phyloP scores from a whole-genome alignment of 805 yeast species.

The Cyberlindnera xylosilytica region DNA sequence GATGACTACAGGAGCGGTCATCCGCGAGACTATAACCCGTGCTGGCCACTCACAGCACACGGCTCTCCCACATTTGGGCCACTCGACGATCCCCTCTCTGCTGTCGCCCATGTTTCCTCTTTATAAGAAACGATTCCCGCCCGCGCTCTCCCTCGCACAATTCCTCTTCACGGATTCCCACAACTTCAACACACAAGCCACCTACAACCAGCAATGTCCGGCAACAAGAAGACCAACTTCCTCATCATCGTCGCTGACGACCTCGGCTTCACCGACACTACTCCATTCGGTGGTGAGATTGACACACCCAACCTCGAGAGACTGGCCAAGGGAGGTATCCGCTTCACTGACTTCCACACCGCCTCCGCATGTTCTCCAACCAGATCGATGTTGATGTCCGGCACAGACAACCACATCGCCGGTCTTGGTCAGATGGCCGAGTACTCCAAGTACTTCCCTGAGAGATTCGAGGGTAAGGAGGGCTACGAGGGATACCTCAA shows the following conservation, averaged over 20 bases:
- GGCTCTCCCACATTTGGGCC: too few species aligned
- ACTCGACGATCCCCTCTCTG: too few species aligned
- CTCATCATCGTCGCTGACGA: constrained; percentile 59
- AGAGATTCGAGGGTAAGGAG: constrained; percentile 40
- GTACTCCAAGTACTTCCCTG: constrained; percentile 35
- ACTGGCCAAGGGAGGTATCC: constrained; percentile 42
- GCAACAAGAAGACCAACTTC: constrained; percentile 36
- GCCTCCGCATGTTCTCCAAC: constrained; percentile 68
- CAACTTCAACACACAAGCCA: too few species aligned
- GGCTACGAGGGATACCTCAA: constrained; percentile 57
- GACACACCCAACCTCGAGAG: constrained; percentile 48
- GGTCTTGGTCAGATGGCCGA: constrained; percentile 60
- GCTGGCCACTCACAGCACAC: too few species aligned
- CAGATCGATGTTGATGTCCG: constrained; percentile 56
- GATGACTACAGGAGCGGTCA: too few species aligned
- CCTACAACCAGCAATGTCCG: too few species aligned
- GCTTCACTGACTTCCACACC: constrained; percentile 58
- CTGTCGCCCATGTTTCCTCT: too few species aligned
- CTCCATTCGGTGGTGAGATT: constrained; percentile 56
- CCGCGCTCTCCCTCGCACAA: too few species aligned
- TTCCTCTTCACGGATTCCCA: too few species aligned
- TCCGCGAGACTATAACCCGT: too few species aligned
- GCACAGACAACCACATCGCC: constrained; percentile 60
- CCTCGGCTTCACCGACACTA: constrained; percentile 54
- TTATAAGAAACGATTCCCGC: too few species aligned